A percentile compares a stretch with the other conserved stretches of the same genome.
Evolutionary conservation across 441 rosid genomes (phyloP).

Genomic region (Dalechampia spathulata): DNA sequence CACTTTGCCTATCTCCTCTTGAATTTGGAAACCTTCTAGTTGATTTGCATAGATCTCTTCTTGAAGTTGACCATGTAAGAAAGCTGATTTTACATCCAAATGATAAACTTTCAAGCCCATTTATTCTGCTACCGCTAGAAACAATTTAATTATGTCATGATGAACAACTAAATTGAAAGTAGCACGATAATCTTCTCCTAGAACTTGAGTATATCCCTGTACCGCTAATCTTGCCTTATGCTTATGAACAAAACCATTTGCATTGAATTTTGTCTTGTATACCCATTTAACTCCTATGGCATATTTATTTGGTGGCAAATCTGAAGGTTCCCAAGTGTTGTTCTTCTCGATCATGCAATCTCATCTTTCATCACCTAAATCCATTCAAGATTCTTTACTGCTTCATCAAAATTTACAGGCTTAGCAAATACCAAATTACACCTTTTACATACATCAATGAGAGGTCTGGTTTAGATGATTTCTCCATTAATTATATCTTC

Average conservation of each 20-base stretch:
- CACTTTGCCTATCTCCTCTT: no score
- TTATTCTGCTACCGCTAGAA: no score
- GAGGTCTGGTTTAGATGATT: background rate
- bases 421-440: background rate
- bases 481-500: background rate
- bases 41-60: no score
- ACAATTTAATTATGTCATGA: no score
- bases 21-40: no score
- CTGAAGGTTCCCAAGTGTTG: background rate
- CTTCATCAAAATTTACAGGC: background rate
- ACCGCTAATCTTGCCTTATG: background rate
- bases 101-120: no score
- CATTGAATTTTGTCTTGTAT: background rate
- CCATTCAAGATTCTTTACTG: background rate
- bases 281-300: constrained; percentile 3
- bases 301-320: background rate
- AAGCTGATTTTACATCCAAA: no score
- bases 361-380: background rate
- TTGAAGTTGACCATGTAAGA: no score
- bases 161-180: no score
- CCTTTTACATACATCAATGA: background rate
- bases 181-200: no score
- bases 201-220: background rate
- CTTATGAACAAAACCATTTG: background rate
- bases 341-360: background rate